Evolutionary conservation across 2,329 filamentous ascomycete species (phyloP).

Genomic region (Hypoxylon sp.): DNA sequence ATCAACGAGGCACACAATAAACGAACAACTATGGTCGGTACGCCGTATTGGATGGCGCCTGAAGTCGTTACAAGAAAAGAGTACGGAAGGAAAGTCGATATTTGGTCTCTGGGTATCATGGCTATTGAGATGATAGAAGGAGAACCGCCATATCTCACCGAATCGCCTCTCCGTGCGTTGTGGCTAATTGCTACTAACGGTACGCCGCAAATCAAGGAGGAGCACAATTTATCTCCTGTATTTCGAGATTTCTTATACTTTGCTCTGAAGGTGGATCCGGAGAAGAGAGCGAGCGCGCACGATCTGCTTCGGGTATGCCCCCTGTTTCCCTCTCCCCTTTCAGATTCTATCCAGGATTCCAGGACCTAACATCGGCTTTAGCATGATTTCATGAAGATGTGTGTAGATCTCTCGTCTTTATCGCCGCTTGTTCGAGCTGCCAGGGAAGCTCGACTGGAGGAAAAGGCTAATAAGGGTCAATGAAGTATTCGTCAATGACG

Average conservation of each 20-base stretch:
- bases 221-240: conserved; percentile 82
- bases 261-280: conserved; percentile 95
- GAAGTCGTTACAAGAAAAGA: conserved; percentile 98
- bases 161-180: conserved; percentile 91
- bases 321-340: conserved; percentile 64
- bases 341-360: conserved; percentile 31
- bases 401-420: conserved; percentile 81
- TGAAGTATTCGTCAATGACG: conserved; percentile 41
- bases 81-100: conserved; percentile 98
- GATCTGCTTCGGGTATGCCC: conserved; percentile 88
- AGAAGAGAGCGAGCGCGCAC: conserved; percentile 95
- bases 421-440: conserved; percentile 90
- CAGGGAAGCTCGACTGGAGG: conserved; percentile 85
- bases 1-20: conserved; percentile 98
- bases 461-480: conserved; percentile 79
- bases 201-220: conserved; percentile 94
- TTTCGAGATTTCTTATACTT: conserved; percentile 95
- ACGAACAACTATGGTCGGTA: conserved; percentile 98
- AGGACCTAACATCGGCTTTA: conserved; percentile 56
- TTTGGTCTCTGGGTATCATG: conserved; percentile 99
- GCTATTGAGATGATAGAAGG: conserved; percentile 99
- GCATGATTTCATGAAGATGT: conserved; percentile 86
- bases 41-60: conserved; percentile 99
- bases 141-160: conserved; percentile 95
- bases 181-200: conserved; percentile 98